These are phyloP conservation scores for Cucumis cinereus DNA, from an alignment of 306 rosid species.

Conservation along the genomic window DNA sequence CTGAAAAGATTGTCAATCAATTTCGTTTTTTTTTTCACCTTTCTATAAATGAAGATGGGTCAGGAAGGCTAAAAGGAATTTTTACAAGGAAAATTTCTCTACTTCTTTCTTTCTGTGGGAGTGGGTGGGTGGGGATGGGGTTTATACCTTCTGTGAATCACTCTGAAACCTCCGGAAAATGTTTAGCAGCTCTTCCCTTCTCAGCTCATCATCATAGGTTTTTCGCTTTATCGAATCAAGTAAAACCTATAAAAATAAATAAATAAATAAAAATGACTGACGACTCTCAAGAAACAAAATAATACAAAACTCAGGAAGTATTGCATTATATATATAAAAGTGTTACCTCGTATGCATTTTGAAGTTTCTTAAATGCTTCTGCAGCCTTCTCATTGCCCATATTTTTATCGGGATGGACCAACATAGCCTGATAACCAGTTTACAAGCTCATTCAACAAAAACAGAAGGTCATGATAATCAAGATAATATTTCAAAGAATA, in stretches of 20 bases:
- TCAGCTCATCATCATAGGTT: constrained; percentile 84
- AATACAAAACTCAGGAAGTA: background rate
- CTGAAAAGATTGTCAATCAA: background rate
- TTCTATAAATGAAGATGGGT: background rate
- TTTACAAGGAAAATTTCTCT: background rate
- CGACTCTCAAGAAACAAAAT: background rate
- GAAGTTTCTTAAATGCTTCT: constrained; percentile 98
- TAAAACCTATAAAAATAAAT: constrained; percentile 41
- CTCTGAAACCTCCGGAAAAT: constrained; percentile 61
- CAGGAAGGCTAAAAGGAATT: background rate
- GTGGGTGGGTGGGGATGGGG: background rate
- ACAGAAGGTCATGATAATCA: constrained; percentile 1
- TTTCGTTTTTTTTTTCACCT: background rate
- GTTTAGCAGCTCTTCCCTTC: constrained; percentile 80
- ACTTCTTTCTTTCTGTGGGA: background rate
- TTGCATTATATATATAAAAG: background rate
- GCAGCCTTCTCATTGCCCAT: constrained; percentile 97
- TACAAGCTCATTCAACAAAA: background rate
- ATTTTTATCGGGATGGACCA: constrained; percentile 99
- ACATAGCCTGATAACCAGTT: constrained; percentile 68
- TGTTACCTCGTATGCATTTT: constrained; percentile 91
- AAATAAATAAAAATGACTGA: background rate
- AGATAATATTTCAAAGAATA: background rate
- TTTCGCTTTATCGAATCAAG: constrained; percentile 79
- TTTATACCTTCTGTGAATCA: constrained; percentile 48